Conservation (phyloP, 192 early-diverging fungal species). For the Dissophora ornata region DNA sequence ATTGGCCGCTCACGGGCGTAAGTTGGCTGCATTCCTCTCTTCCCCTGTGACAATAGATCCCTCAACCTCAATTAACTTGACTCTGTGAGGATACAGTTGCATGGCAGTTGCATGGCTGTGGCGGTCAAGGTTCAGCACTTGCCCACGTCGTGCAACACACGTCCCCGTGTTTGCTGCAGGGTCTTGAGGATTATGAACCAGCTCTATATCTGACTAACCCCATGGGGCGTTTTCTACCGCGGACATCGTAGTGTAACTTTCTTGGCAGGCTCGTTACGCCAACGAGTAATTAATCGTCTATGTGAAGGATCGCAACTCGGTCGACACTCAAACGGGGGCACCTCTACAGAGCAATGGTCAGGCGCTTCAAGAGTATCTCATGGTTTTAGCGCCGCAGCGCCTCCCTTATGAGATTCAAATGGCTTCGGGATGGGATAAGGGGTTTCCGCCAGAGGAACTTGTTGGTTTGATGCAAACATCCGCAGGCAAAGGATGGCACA, state of each 20-base stretch:
- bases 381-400: constrained; percentile 47
- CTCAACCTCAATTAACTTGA: too few relatives aligned
- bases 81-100: too few relatives aligned
- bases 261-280: constrained; percentile 28
- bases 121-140: not conserved
- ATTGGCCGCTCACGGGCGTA: constrained; percentile 47
- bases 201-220: too few relatives aligned
- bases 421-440: constrained; percentile 57
- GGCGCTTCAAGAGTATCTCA: constrained; percentile 49
- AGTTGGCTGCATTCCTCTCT: not conserved
- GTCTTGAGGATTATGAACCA: not conserved
- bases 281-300: constrained; percentile 42
- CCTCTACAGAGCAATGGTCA: constrained; percentile 37
- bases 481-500: constrained; percentile 62
- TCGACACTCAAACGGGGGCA: constrained; percentile 15
- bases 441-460: constrained; percentile 56
- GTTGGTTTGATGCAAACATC: constrained; percentile 48
- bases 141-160: not conserved
- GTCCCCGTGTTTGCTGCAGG: too few relatives aligned
- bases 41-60: too few relatives aligned
- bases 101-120: too few relatives aligned
- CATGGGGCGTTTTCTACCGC: not conserved
- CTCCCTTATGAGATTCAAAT: constrained; percentile 51
- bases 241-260: constrained; percentile 26
- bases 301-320: constrained; percentile 12